A percentile compares a stretch with the other conserved stretches of the same genome.
Evolutionary conservation across 768 basidiomycete species (phyloP).

Genomic region (Serpula lacrymans): DNA sequence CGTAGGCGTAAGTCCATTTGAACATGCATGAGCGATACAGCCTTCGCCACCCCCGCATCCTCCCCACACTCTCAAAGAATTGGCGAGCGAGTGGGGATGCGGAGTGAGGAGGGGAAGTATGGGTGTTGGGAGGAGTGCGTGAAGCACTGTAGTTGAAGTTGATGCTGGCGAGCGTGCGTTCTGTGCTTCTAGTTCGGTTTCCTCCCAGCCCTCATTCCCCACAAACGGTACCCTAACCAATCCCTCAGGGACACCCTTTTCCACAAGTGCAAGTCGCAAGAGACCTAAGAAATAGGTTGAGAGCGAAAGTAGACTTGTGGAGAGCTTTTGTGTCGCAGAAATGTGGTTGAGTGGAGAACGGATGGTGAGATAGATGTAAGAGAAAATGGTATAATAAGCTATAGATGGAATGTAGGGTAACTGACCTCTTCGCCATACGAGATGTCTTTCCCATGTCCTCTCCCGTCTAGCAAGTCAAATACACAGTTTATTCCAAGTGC

Average conservation of each 20-base stretch:
- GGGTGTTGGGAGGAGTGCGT: conserved; percentile 49
- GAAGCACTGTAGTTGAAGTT: neutral
- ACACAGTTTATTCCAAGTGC: conserved; percentile 74
- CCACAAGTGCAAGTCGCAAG: conserved; percentile 26
- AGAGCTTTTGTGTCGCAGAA: conserved; percentile 32
- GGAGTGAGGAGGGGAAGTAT: conserved; percentile 85
- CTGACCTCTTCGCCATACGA: conserved; percentile 51
- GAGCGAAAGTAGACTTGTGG: conserved; percentile 15
- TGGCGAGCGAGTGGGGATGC: conserved; percentile 71
- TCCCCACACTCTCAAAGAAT: no score
- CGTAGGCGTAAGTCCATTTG: neutral
- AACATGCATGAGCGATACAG: no score
- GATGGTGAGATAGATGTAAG: neutral
- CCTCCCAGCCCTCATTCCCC: no score
- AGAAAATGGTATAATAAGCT: neutral
- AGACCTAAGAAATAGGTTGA: conserved; percentile 29
- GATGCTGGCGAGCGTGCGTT: no score
- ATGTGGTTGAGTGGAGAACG: conserved; percentile 24
- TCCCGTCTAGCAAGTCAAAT: conserved; percentile 75
- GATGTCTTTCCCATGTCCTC: no score
- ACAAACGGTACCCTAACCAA: no score
- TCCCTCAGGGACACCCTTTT: no score
- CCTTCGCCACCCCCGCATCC: no score
- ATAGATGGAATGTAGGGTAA: neutral
- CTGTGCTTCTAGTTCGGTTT: no score